Evolutionary conservation across 2,329 filamentous ascomycete species (phyloP).

Genomic region (Lasiodiplodia sp.): DNA sequence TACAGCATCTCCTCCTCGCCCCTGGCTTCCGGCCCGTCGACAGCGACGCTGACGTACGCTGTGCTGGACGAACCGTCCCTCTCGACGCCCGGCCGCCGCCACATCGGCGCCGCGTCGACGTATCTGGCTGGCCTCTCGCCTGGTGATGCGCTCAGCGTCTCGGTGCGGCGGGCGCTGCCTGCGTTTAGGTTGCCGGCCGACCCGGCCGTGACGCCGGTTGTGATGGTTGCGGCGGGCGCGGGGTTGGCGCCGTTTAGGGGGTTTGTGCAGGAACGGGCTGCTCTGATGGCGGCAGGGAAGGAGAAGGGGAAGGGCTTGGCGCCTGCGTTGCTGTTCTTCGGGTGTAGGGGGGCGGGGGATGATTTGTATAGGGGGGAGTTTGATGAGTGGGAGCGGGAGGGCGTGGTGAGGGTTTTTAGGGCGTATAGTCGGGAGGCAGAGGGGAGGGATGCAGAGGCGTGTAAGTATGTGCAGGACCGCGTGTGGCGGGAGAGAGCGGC

Average conservation of each 20-base stretch:
- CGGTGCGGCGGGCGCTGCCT: slow-evolving; percentile 49
- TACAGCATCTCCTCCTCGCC: too few relatives aligned
- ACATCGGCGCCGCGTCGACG: slow-evolving; percentile 52
- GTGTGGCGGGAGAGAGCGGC: slow-evolving; percentile 57
- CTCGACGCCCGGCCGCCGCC: slow-evolving; percentile 52
- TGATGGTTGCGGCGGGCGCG: slow-evolving; percentile 48
- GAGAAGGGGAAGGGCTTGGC: slow-evolving; percentile 52
- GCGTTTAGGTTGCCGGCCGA: slow-evolving; percentile 54
- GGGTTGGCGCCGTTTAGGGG: slow-evolving; percentile 55
- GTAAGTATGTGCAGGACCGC: slow-evolving; percentile 61
- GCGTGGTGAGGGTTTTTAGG: slow-evolving; percentile 67
- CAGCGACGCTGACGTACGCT: slow-evolving; percentile 71
- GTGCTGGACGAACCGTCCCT: slow-evolving; percentile 66
- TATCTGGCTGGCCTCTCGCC: slow-evolving; percentile 51
- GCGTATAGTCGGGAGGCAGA: slow-evolving; percentile 62
- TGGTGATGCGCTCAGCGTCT: slow-evolving; percentile 52
- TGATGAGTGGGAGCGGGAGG: slow-evolving; percentile 64
- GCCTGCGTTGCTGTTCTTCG: slow-evolving; percentile 69
- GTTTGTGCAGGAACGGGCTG: slow-evolving; percentile 50
- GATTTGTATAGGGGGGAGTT: slow-evolving; percentile 68
- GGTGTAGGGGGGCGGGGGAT: slow-evolving; percentile 66
- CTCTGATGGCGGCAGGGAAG: slow-evolving; percentile 56
- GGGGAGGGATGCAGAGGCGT: slow-evolving; percentile 50
- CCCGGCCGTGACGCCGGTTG: slow-evolving; percentile 48
- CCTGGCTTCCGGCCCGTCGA: slow-evolving; percentile 67